Conservation (phyloP, 2,329 filamentous ascomycete genomes). For the Eutypa lata region DNA sequence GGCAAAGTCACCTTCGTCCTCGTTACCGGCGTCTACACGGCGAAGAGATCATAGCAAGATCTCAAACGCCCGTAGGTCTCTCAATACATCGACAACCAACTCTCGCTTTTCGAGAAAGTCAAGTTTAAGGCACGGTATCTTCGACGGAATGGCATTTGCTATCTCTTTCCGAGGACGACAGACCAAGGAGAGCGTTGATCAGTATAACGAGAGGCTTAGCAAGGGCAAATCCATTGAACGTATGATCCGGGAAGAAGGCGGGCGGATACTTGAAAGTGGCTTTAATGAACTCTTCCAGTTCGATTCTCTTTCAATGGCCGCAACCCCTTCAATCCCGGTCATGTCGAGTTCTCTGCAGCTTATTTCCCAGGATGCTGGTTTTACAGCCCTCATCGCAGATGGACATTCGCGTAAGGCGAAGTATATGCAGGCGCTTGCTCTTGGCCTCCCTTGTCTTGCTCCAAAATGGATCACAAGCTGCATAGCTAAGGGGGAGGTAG, state of each 20-base stretch:
- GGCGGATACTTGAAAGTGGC: slow-evolving; percentile 66
- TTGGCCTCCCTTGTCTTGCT: slow-evolving; percentile 83
- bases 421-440: slow-evolving; percentile 89
- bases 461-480: slow-evolving; percentile 78
- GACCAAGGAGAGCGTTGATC: slow-evolving; percentile 51
- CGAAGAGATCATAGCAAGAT: background rate
- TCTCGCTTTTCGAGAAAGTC: background rate
- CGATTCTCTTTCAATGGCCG: slow-evolving; percentile 26
- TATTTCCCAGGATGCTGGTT: slow-evolving; percentile 58
- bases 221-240: slow-evolving; percentile 49
- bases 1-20: slow-evolving; percentile 35
- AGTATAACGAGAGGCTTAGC: slow-evolving; percentile 35
- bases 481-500: slow-evolving; percentile 53
- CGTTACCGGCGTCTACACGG: slow-evolving; percentile 19
- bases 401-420: slow-evolving; percentile 83
- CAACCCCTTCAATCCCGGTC: slow-evolving; percentile 16
- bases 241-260: slow-evolving; percentile 69
- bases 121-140: slow-evolving; percentile 43
- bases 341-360: slow-evolving; percentile 45
- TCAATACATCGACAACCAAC: background rate
- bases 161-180: slow-evolving; percentile 63
- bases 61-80: slow-evolving; percentile 7
- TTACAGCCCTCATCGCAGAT: slow-evolving; percentile 83
- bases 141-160: slow-evolving; percentile 82
- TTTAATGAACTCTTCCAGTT: slow-evolving; percentile 78